Base-by-base conservation (phyloP, 139 green algal species). In the Coelastrella sp. region DNA sequence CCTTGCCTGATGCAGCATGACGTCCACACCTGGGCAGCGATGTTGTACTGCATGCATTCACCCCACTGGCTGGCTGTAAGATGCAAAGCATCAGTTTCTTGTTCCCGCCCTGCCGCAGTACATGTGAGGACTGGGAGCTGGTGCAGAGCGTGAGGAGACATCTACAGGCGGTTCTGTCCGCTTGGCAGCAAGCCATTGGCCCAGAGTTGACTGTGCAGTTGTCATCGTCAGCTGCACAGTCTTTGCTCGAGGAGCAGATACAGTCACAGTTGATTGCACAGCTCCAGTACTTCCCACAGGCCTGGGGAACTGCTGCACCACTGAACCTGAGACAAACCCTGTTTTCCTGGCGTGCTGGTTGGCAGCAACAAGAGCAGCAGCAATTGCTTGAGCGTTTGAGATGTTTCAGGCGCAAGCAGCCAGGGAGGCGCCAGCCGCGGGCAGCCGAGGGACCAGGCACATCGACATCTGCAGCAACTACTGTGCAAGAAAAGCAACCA, bases 271-370 rank as follows among this genome's bases (percentile, higher is more conserved):
- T 77, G 38, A 45, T 77, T 45, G 38, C 21, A 2, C 68, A 77
- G 68, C 68, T 21, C 6, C 68, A 77, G 68, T 38, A 27, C 23
- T 13, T 77, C 4, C 68, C 5, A n/a, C 40, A 63, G 41, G 41
- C n/a, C 9, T 79, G 71, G 71, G 72, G 45, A n/a, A 37, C 75
- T 50, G 75, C 75, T 19, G 17, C 75, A 35, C 30, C 32, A 2
- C 71, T 69, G 17, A 19, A 40, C 1, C 75, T 71, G 0, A 25
- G 48, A 30, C 48, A 66, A 17, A 7, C 19, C 32, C 72, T 79
- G 17, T 25, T 37, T 23, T 23, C 69, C 40, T 27, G n/a, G n/a
- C n/a, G n/a, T n/a, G n/a, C n/a, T n/a, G n/a, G n/a, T n/a, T n/a
- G n/a, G n/a, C n/a, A n/a, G 15, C 57, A 66, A 32, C 11, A 17